Evolutionary conservation across 2,329 filamentous ascomycete species (phyloP).

Genomic region (Colletotrichum higginsianum): DNA sequence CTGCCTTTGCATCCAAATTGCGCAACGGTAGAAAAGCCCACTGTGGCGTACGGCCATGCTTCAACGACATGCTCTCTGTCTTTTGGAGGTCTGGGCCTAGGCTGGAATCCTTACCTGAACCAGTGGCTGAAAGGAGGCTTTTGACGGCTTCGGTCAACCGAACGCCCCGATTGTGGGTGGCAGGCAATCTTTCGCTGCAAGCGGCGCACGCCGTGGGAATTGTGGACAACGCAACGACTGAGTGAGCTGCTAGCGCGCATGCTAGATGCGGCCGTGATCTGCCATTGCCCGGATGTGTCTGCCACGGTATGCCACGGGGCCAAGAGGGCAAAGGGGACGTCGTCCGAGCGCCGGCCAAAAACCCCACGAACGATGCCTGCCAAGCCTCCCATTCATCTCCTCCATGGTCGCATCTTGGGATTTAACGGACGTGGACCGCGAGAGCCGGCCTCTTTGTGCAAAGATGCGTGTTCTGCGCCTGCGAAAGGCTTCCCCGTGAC

Average conservation of each 20-base stretch:
- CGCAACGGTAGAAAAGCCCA: neutral
- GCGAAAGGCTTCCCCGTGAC: neutral
- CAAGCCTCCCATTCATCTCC: slow-evolving; percentile 20
- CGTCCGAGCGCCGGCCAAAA: slow-evolving; percentile 22
- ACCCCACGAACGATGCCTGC: neutral
- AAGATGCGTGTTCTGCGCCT: neutral
- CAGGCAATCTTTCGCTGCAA: slow-evolving; percentile 12
- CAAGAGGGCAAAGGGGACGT: neutral
- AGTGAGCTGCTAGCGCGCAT: slow-evolving; percentile 14
- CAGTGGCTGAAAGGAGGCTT: slow-evolving; percentile 30
- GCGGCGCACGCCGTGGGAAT: slow-evolving; percentile 1
- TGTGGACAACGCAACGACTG: slow-evolving; percentile 11
- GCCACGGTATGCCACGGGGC: slow-evolving; percentile 24
- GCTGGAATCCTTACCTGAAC: slow-evolving; percentile 23
- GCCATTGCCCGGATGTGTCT: slow-evolving; percentile 17
- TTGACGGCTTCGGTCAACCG: slow-evolving; percentile 28
- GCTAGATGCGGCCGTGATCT: slow-evolving; percentile 18
- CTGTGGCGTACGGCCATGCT: neutral
- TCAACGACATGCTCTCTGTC: neutral
- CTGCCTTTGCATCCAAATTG: neutral
- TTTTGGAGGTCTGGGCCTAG: slow-evolving; percentile 9
- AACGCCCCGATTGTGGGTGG: neutral
- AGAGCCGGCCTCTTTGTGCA: neutral
- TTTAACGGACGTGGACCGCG: neutral
- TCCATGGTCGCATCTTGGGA: slow-evolving; percentile 1